Percentiles rank a stretch among this genome's conserved stretches.
Evolutionary conservation across 495 filamentous ascomycete species (phyloP).

Genomic region (Cudoniella acicularis): DNA sequence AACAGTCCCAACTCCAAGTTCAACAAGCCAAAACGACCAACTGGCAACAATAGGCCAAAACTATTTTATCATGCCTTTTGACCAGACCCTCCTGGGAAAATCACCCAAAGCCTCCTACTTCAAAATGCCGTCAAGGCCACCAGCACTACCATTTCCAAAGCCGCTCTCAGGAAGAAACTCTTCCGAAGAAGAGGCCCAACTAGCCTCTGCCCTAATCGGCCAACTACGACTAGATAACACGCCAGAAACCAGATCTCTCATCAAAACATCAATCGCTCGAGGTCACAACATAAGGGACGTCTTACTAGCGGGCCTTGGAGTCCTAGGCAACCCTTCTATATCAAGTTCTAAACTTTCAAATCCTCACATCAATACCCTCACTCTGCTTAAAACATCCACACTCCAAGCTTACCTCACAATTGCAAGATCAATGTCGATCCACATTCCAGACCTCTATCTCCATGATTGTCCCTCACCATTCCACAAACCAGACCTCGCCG

Average conservation of each 20-base stretch:
- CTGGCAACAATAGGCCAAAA: too few relatives aligned
- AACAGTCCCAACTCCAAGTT: too few relatives aligned
- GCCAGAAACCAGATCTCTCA: conserved; percentile 1
- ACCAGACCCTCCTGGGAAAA: too few relatives aligned
- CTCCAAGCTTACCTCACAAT: background rate
- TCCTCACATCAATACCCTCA: background rate
- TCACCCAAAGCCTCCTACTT: background rate
- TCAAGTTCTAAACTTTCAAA: background rate
- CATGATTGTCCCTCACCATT: background rate
- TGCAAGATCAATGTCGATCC: background rate
- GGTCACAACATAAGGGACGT: conserved; percentile 2
- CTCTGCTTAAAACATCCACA: background rate
- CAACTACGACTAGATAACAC: conserved; percentile 6
- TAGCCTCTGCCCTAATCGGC: background rate
- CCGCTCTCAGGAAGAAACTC: background rate
- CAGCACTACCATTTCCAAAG: background rate
- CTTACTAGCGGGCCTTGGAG: conserved; percentile 1
- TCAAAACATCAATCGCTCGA: conserved; percentile 3
- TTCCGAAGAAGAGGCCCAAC: background rate
- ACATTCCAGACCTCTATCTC: background rate
- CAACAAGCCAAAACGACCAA: too few relatives aligned
- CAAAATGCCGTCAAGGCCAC: background rate
- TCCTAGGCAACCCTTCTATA: background rate
- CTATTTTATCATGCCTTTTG: too few relatives aligned
- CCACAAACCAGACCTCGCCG: background rate